phyloP scores from a whole-genome alignment of 768 basidiomycete species.

The Guyanaporus albipodus region DNA sequence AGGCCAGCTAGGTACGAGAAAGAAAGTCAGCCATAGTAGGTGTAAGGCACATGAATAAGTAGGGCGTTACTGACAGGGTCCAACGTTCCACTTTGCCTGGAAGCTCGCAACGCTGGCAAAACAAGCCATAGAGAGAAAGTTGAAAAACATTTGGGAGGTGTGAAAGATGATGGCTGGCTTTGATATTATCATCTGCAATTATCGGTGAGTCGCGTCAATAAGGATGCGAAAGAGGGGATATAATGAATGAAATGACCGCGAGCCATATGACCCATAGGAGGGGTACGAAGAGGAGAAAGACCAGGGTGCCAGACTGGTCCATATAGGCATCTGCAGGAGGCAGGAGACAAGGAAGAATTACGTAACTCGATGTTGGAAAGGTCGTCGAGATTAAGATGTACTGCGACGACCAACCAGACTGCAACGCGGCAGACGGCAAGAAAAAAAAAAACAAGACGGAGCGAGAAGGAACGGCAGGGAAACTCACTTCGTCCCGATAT shows the following conservation, averaged over 20 bases:
- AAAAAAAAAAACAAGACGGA: not conserved
- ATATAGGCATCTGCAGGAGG: constrained; percentile 32
- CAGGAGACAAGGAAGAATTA: constrained; percentile 27
- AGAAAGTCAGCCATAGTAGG: constrained; percentile 14
- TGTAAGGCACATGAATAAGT: not conserved
- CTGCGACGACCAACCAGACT: constrained; percentile 11
- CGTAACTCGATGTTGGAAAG: constrained; percentile 28
- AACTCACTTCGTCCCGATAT: constrained; percentile 71
- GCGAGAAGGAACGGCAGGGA: not conserved
- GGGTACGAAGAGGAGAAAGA: constrained; percentile 65
- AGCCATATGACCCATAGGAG: constrained; percentile 62
- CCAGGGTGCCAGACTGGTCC: constrained; percentile 46
- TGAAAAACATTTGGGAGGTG: constrained; percentile 82
- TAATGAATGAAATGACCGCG: constrained; percentile 47
- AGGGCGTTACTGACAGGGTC: constrained; percentile 65
- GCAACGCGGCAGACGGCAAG: constrained; percentile 19
- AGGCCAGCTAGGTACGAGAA: constrained; percentile 62
- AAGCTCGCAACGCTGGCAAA: constrained; percentile 87
- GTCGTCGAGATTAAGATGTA: constrained; percentile 21
- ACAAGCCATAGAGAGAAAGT: constrained; percentile 88
- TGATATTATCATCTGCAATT: constrained; percentile 75
- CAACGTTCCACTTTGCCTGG: constrained; percentile 79
- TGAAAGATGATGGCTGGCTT: constrained; percentile 79
- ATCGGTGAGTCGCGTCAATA: constrained; percentile 15
- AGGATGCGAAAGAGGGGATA: constrained; percentile 2